Conservation (phyloP, 179 eudicot genomes). For the Dionaea muscipula region DNA sequence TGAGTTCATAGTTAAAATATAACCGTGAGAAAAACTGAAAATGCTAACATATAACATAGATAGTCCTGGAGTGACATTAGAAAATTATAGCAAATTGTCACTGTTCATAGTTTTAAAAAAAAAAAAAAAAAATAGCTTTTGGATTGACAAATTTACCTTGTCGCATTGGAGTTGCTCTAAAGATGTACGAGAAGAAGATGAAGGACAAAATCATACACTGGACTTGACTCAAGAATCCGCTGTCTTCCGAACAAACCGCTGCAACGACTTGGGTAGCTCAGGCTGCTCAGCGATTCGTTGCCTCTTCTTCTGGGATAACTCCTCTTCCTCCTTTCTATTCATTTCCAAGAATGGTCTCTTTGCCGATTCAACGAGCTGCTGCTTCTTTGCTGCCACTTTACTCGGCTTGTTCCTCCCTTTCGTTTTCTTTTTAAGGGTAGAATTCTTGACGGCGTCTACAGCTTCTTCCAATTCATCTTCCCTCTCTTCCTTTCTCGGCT, state of each 20-base stretch:
- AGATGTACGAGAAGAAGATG: too few relatives aligned
- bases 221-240: not conserved
- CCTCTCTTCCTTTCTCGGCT: slow-evolving; percentile 44
- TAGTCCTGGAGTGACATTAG: too few relatives aligned
- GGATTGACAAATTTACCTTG: too few relatives aligned
- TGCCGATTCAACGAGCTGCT: slow-evolving; percentile 37
- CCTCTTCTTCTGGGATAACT: slow-evolving; percentile 32
- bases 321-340: slow-evolving; percentile 32
- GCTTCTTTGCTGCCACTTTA: slow-evolving; percentile 44
- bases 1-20: too few relatives aligned
- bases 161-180: too few relatives aligned
- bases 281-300: slow-evolving; percentile 28
- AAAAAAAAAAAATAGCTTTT: too few relatives aligned
- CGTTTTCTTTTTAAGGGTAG: slow-evolving; percentile 55
- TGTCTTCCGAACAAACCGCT: slow-evolving; percentile 54
- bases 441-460: slow-evolving; percentile 43
- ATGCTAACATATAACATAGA: too few relatives aligned
- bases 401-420: slow-evolving; percentile 81
- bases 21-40: too few relatives aligned
- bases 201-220: too few relatives aligned
- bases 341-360: slow-evolving; percentile 65
- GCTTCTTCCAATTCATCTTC: slow-evolving; percentile 73
- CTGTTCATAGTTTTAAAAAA: too few relatives aligned
- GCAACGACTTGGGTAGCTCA: slow-evolving; percentile 58
- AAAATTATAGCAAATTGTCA: too few relatives aligned